phyloP scores from a whole-genome alignment of 768 basidiomycete species.

The Pleurotus platypus region DNA sequence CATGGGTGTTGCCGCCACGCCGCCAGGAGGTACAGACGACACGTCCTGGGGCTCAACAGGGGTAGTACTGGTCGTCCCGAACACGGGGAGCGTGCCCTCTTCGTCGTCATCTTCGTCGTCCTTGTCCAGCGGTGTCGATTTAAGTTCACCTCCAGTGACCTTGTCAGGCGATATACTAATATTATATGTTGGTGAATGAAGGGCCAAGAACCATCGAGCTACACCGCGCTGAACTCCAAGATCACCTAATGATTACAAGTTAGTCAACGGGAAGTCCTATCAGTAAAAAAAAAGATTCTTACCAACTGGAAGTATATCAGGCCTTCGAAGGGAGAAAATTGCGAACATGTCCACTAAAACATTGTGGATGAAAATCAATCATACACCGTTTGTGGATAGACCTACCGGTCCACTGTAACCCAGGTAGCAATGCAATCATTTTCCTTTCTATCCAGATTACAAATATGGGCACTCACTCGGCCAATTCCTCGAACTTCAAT shows the following conservation, averaged over 20 bases:
- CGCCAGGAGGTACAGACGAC: constrained; percentile 32
- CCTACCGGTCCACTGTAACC: constrained; percentile 58
- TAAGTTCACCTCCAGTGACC: constrained; percentile 18
- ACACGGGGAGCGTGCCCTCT: constrained; percentile 29
- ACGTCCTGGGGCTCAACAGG: constrained; percentile 18
- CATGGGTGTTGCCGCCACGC: constrained; percentile 13
- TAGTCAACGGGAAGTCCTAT: not conserved
- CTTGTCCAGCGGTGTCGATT: constrained; percentile 8
- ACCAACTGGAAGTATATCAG: constrained; percentile 69
- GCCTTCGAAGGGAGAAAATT: constrained; percentile 82
- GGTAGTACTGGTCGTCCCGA: constrained; percentile 5
- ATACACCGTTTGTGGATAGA: not conserved
- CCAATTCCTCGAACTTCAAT: constrained; percentile 81
- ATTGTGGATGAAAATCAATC: constrained; percentile 7
- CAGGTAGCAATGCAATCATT: not conserved
- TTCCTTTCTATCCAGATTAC: not conserved
- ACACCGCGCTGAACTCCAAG: constrained; percentile 80
- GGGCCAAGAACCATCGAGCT: constrained; percentile 62
- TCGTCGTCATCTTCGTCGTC: constrained; percentile 15
- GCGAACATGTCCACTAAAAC: constrained; percentile 85
- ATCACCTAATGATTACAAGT: constrained; percentile 48
- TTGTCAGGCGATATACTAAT: constrained; percentile 53
- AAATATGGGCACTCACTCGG: constrained; percentile 36
- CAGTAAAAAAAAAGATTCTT: constrained; percentile 5
- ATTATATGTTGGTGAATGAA: constrained; percentile 49